phyloP scores from a whole-genome alignment of 805 yeast genomes.

The Metschnikowia bowlesiae region DNA sequence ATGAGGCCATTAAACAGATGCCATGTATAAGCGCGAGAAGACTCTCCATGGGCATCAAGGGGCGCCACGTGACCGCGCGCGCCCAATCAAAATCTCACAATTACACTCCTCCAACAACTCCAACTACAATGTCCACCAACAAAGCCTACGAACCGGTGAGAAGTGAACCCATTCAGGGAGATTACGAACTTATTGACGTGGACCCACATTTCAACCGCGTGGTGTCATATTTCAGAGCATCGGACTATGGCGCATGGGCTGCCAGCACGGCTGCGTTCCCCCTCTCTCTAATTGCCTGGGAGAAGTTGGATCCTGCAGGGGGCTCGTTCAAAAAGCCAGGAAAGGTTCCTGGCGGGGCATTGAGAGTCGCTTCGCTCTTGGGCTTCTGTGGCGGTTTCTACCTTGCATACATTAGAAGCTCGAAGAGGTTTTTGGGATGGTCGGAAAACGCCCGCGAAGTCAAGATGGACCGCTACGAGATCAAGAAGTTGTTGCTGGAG shows the following conservation, averaged over 20 bases:
- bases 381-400: conserved; percentile 74
- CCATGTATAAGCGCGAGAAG: not conserved
- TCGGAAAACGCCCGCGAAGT: conserved; percentile 71
- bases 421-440: conserved; percentile 74
- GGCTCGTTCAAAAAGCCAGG: conserved; percentile 43
- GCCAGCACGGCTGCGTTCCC: conserved; percentile 41
- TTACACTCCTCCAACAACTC: conserved; percentile 1
- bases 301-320: conserved; percentile 37
- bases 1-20: too few relatives aligned
- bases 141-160: conserved; percentile 39
- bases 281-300: conserved; percentile 39
- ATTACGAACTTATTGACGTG: conserved; percentile 57
- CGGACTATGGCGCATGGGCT: conserved; percentile 55
- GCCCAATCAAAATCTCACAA: conserved; percentile 31
- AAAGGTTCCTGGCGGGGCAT: conserved; percentile 49
- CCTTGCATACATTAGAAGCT: conserved; percentile 61
- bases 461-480: conserved; percentile 65
- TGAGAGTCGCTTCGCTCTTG: conserved; percentile 57
- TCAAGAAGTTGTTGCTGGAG: conserved; percentile 58
- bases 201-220: conserved; percentile 77
- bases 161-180: conserved; percentile 21
- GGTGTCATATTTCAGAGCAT: conserved; percentile 62
- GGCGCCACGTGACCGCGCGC: conserved; percentile 14
- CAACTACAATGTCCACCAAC: conserved; percentile 34
- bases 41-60: not conserved